Base-by-base conservation (phyloP, 2,329 filamentous ascomycete species). In the Coleophoma cylindrospora region DNA sequence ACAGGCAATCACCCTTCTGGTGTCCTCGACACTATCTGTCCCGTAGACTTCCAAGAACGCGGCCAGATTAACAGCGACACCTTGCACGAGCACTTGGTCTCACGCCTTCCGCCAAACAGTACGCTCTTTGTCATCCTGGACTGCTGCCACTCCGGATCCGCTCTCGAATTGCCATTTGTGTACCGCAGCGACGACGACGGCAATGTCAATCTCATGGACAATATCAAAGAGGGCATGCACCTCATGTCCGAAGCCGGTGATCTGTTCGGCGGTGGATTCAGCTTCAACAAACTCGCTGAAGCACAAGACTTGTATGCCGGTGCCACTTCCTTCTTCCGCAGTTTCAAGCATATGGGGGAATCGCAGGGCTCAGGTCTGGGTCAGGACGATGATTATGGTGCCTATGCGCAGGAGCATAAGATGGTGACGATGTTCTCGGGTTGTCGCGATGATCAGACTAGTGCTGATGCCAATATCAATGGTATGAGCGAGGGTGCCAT, bases 111-210 rank as follows among this genome's bases (percentile, higher is more conserved):
- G 19, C 70, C 75, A 0, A 69, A 66, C 12, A 75, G 73, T 54
- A 74, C 74, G 1, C 67, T 81, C 13, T 79, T 78, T 59, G 72
- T 80, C 55, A 65, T 83, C 27, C 75, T 84, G 57, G 80, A 84
- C 61, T 83, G 80, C 64, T 84, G 80, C 58, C 80, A 83, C 62
- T 79, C 75, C 2, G 80, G 80, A 32, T 80, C 77, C 1, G 79
- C 78, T 0, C 70, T 80, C 38, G 80, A 83, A 51, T 64, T 84
- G 1, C 80, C 80, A 0, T 83, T 69, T 52, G 74, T 83, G 17
- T 83, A 77, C 60, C 75, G 77, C 21, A 71, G 72, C 3, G 78
- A 83, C 56, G 71, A 71, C 22, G 74, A 81, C 11, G 80, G 80
- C 38, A 77, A 79, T 50, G 70, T 83, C 49, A 75, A 69, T 52